Evolutionary conservation across 2,329 filamentous ascomycete genomes (phyloP).

Genomic region (Cladophialophora psammophila): DNA sequence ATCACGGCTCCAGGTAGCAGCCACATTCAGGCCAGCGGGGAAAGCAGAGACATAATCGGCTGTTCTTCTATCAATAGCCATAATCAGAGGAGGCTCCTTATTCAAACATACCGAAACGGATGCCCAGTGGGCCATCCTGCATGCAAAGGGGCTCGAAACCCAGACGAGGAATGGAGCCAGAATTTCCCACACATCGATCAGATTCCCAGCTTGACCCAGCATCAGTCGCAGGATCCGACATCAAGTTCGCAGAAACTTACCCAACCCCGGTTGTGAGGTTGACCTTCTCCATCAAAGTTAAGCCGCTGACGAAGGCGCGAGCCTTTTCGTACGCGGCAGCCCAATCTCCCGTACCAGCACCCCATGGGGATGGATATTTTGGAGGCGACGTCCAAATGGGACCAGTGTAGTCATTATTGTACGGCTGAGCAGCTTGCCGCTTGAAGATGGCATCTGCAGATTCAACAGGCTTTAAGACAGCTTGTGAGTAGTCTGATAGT

Average conservation of each 20-base stretch:
- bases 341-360: slow-evolving; percentile 77
- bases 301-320: slow-evolving; percentile 77
- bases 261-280: slow-evolving; percentile 92
- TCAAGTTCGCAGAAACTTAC: slow-evolving; percentile 56
- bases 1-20: slow-evolving; percentile 79
- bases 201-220: slow-evolving; percentile 63
- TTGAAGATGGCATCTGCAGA: slow-evolving; percentile 30
- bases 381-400: slow-evolving; percentile 62
- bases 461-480: slow-evolving; percentile 34
- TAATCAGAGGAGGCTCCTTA: not conserved
- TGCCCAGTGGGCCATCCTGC: slow-evolving; percentile 83
- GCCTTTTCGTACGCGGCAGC: slow-evolving; percentile 77
- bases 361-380: slow-evolving; percentile 87
- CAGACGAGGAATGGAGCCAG: slow-evolving; percentile 60
- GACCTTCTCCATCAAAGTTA: slow-evolving; percentile 88
- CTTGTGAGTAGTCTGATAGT: slow-evolving; percentile 34
- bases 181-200: slow-evolving; percentile 79
- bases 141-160: slow-evolving; percentile 78
- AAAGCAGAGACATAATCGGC: slow-evolving; percentile 84
- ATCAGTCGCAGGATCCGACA: slow-evolving; percentile 27
- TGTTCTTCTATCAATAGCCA: slow-evolving; percentile 40
- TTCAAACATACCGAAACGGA: slow-evolving; percentile 65
- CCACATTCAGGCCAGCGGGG: slow-evolving; percentile 77
- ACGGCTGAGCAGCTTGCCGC: slow-evolving; percentile 35
- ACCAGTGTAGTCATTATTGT: slow-evolving; percentile 36